Evolutionary conservation across 2,329 filamentous ascomycete genomes (phyloP).

Genomic region (Exophiala lecanii-corni): DNA sequence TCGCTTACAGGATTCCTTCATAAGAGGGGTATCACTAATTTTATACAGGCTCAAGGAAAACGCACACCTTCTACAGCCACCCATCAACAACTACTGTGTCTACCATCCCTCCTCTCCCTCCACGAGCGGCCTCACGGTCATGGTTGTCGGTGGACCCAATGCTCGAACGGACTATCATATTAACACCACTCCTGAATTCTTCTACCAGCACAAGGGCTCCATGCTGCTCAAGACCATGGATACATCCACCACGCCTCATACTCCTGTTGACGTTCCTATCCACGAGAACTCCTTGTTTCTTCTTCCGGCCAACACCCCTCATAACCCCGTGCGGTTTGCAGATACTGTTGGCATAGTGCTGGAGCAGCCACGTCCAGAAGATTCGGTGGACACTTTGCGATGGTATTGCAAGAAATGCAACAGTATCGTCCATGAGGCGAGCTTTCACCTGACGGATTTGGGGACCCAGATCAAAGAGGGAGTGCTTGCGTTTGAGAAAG

Average conservation of each 20-base stretch:
- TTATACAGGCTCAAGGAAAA: conserved; percentile 76
- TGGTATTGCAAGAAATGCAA: conserved; percentile 82
- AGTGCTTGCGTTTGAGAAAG: conserved; percentile 73
- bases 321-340: conserved; percentile 90
- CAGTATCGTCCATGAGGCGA: conserved; percentile 74
- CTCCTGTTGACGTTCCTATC: conserved; percentile 82
- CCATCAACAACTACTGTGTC: conserved; percentile 96
- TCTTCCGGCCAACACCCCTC: conserved; percentile 87
- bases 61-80: conserved; percentile 84
- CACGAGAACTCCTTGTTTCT: conserved; percentile 91
- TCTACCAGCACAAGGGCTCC: conserved; percentile 90
- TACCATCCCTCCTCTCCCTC: conserved; percentile 65
- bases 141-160: conserved; percentile 93
- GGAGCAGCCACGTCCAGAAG: conserved; percentile 72
- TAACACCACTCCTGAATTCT: conserved; percentile 94
- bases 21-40: conserved; percentile 5
- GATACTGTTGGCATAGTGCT: conserved; percentile 91
- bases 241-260: conserved; percentile 42
- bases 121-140: conserved; percentile 87
- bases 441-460: conserved; percentile 83
- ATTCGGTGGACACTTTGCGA: conserved; percentile 69
- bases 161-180: conserved; percentile 97
- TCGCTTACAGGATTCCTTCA: background rate
- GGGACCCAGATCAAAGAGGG: conserved; percentile 92
- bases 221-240: conserved; percentile 95